Evolutionary conservation across 2,329 filamentous ascomycete genomes (phyloP).

Genomic region (Penicillium sp.): DNA sequence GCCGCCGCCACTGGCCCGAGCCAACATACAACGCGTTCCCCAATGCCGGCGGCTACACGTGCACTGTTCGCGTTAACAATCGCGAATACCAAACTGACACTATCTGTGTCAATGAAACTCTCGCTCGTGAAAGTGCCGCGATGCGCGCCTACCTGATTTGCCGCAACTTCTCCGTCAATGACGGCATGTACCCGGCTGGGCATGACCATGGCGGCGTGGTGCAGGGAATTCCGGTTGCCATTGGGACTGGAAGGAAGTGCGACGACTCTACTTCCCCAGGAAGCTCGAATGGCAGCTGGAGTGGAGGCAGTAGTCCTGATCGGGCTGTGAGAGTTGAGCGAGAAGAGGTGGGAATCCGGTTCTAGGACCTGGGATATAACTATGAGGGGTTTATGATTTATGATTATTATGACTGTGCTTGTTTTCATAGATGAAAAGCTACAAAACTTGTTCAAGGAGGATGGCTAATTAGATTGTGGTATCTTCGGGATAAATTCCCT

Average conservation of each 20-base stretch:
- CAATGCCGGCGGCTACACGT: constrained; percentile 75
- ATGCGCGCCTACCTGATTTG: constrained; percentile 98
- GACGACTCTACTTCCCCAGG: constrained; percentile 48
- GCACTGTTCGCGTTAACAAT: constrained; percentile 92
- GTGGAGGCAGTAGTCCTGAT: constrained; percentile 58
- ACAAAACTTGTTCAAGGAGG: neutral
- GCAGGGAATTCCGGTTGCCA: constrained; percentile 65
- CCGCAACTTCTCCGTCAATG: constrained; percentile 95
- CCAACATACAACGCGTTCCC: constrained; percentile 84
- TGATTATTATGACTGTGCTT: constrained; percentile 16
- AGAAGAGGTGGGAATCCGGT: neutral
- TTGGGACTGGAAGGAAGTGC: constrained; percentile 60
- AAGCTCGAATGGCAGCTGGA: constrained; percentile 51
- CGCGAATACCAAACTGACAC: constrained; percentile 93
- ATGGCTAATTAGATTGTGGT: constrained; percentile 10
- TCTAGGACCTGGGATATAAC: neutral
- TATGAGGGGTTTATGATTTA: constrained; percentile 24
- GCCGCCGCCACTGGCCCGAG: constrained; percentile 89
- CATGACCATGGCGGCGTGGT: constrained; percentile 57
- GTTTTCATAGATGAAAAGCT: neutral
- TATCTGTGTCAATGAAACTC: constrained; percentile 75
- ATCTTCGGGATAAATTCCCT: neutral
- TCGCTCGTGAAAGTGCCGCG: constrained; percentile 90
- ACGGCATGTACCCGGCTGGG: constrained; percentile 74
- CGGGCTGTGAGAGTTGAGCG: constrained; percentile 27